These are phyloP conservation scores for Funneliformis geosporum DNA, from an alignment of 192 early-diverging fungal species.

Conservation along the genomic window DNA sequence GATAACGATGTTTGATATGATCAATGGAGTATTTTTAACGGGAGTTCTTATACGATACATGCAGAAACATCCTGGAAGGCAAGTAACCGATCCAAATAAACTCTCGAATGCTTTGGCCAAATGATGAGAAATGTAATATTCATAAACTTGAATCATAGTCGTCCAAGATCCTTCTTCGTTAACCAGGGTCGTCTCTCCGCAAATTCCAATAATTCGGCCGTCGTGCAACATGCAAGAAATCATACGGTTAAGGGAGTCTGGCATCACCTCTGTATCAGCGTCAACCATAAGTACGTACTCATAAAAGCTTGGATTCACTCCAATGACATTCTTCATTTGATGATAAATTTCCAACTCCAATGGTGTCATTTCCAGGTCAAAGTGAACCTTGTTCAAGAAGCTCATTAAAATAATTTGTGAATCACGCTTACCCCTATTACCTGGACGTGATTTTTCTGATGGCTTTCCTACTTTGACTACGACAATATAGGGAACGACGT, in stretches of 20 bases:
- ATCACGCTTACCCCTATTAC: slow-evolving; percentile 97
- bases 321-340: slow-evolving; percentile 96
- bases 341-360: slow-evolving; percentile 97
- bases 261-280: slow-evolving; percentile 79
- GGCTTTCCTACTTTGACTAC: slow-evolving; percentile 93
- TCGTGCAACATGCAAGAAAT: slow-evolving; percentile 83
- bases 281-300: slow-evolving; percentile 81
- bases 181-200: slow-evolving; percentile 89
- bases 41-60: slow-evolving; percentile 80
- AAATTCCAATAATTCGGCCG: slow-evolving; percentile 82
- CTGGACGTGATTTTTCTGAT: slow-evolving; percentile 80
- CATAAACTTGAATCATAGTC: slow-evolving; percentile 97
- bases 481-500: slow-evolving; percentile 90
- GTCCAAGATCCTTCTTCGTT: slow-evolving; percentile 92
- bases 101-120: slow-evolving; percentile 88
- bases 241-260: slow-evolving; percentile 86
- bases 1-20: slow-evolving; percentile 79
- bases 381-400: slow-evolving; percentile 91
- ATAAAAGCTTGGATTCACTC: slow-evolving; percentile 79
- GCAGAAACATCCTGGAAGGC: slow-evolving; percentile 83
- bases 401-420: slow-evolving; percentile 94
- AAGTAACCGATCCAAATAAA: slow-evolving; percentile 79
- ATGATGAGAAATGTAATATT: slow-evolving; percentile 92
- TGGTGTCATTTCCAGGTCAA: slow-evolving; percentile 85
- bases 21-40: slow-evolving; percentile 69